phyloP scores from a whole-genome alignment of 2,329 filamentous ascomycete genomes.

The Dactylellina sp. region DNA sequence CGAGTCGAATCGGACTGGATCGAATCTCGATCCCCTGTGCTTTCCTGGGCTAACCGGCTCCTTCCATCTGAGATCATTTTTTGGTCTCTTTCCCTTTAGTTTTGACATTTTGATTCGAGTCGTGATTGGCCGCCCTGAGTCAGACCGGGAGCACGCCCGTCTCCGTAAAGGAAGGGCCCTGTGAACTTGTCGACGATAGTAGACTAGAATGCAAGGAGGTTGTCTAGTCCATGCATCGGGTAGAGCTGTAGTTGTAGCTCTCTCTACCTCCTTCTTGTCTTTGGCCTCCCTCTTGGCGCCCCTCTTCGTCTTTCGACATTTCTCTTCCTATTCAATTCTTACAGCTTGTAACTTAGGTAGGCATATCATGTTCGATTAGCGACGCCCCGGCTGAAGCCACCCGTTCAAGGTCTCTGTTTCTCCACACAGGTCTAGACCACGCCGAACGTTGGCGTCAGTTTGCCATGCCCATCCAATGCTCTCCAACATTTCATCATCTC shows the following conservation, averaged over 20 bases:
- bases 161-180: slow-evolving; percentile 43
- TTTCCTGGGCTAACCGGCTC: no score
- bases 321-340: no score
- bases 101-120: no score
- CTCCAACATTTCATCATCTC: not conserved
- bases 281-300: no score
- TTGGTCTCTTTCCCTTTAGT: not conserved
- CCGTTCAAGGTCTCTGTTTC: not conserved
- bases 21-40: no score
- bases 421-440: not conserved
- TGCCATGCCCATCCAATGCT: slow-evolving; percentile 9
- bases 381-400: slow-evolving; percentile 22
- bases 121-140: slow-evolving; percentile 23
- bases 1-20: not conserved
- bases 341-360: no score
- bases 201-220: slow-evolving; percentile 31
- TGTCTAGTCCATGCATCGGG: no score
- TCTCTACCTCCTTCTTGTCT: not conserved
- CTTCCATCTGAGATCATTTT: slow-evolving; percentile 9
- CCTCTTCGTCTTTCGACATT: no score
- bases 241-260: not conserved
- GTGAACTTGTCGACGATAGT: not conserved
- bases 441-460: not conserved
- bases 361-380: slow-evolving; percentile 26
- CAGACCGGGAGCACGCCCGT: slow-evolving; percentile 27